Percentiles rank a stretch among this genome's conserved stretches.
phyloP scores from a whole-genome alignment of 2,329 filamentous ascomycete species.

The Teratosphaeria zuluensis region DNA sequence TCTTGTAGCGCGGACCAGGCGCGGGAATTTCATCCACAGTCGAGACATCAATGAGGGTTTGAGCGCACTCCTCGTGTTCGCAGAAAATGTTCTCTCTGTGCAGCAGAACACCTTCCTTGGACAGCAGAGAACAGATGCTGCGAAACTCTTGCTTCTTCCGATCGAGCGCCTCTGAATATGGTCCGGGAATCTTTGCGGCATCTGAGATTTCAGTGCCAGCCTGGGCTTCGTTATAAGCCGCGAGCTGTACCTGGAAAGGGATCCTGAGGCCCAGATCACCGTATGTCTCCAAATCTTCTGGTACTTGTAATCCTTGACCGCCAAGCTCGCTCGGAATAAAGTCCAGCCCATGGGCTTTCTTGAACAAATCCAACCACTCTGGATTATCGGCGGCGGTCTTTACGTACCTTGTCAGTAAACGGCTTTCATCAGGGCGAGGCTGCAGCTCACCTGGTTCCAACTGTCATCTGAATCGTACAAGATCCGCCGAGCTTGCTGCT shows the following conservation, averaged over 20 bases:
- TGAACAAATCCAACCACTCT: slow-evolving; percentile 41
- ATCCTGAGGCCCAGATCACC: slow-evolving; percentile 27
- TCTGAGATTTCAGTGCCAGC: slow-evolving; percentile 4
- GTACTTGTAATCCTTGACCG: slow-evolving; percentile 21
- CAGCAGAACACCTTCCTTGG: slow-evolving; percentile 12
- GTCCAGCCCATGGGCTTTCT: slow-evolving; percentile 38
- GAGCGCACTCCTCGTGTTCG: slow-evolving; percentile 14
- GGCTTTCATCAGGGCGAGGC: slow-evolving; percentile 36
- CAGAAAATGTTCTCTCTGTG: slow-evolving; percentile 13
- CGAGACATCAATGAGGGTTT: slow-evolving; percentile 18
- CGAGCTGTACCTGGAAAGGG: slow-evolving; percentile 23
- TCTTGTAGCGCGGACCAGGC: slow-evolving; percentile 4
- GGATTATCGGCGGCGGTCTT: slow-evolving; percentile 30
- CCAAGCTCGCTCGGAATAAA: slow-evolving; percentile 24
- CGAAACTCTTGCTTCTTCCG: slow-evolving; percentile 7
- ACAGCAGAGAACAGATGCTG: slow-evolving; percentile 13
- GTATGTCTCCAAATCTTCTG: slow-evolving; percentile 27
- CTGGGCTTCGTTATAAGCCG: slow-evolving; percentile 20
- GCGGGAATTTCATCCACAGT: slow-evolving; percentile 7
- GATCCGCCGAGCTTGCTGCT: slow-evolving; percentile 37
- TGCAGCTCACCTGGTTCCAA: slow-evolving; percentile 28
- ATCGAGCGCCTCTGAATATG: slow-evolving; percentile 8
- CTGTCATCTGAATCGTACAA: slow-evolving; percentile 40
- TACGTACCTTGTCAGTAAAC: slow-evolving; percentile 25
- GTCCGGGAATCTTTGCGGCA: slow-evolving; percentile 6